Evolutionary conservation across 257 asterid genomes (phyloP).

Genomic region (Echium plantagineum): DNA sequence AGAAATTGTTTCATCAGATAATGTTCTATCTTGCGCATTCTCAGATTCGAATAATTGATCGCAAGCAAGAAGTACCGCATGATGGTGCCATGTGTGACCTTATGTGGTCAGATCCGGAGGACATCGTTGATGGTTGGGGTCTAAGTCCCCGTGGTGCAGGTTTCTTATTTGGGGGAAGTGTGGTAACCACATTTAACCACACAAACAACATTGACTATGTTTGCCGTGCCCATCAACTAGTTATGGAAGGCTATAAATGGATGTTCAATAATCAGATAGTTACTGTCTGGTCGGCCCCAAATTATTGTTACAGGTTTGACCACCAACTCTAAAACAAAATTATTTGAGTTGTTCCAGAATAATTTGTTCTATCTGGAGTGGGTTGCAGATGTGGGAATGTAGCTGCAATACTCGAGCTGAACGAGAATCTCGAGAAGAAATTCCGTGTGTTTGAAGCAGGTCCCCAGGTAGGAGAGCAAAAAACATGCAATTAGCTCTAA

Average conservation of each 20-base stretch:
- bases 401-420: constrained; percentile 90
- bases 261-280: constrained; percentile 89
- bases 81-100: constrained; percentile 99
- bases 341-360: background rate
- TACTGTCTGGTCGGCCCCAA: constrained; percentile 99
- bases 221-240: constrained; percentile 98
- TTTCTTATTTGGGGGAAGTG: constrained; percentile 83
- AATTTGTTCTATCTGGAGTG: constrained; percentile 4
- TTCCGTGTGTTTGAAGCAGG: too few species aligned
- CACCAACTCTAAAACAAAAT: background rate
- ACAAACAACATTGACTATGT: constrained; percentile 74
- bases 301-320: constrained; percentile 82
- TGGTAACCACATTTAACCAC: constrained; percentile 73
- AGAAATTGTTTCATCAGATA: background rate
- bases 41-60: constrained; percentile 86
- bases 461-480: too few species aligned
- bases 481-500: too few species aligned
- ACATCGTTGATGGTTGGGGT: constrained; percentile 94
- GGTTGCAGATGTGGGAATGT: constrained; percentile 83
- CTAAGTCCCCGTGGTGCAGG: constrained; percentile 99
- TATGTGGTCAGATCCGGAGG: constrained; percentile 98
- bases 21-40: constrained; percentile 3
- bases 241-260: constrained; percentile 98
- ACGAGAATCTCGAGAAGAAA: constrained; percentile 56
- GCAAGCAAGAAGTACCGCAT: constrained; percentile 97